Base-by-base conservation (phyloP, 441 rosid genomes). In the Kokia cookei region DNA sequence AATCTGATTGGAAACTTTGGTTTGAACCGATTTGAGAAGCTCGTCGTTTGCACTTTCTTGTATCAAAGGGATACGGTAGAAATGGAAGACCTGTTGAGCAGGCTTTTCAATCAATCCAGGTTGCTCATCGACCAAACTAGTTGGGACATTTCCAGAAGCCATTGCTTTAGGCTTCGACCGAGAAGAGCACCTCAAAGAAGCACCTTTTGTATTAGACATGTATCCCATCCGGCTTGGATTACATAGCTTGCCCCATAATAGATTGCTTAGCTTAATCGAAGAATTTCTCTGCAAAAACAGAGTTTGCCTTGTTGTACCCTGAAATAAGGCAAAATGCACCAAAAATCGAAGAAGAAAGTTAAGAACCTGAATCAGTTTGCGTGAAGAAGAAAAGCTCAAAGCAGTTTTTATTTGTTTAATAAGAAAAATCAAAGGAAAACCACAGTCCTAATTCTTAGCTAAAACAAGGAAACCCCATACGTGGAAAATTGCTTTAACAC, bases 41-140 rank as follows among this genome's bases (percentile, higher is more conserved):
- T 95, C 93, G 2, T 74, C 76, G 6, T 85, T 84, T 32, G 96
- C 96, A 74, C 86, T 84, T 73, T 93, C 93, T 78, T 93, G 96
- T 77, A 95, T 83, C 78, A 91, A 75, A 0, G 99, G 99, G 22
- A 90, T 48, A 0, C 99, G 97, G 65, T 81, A 93, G 47, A 90
- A 95, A 77, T 93, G 96, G 42, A 91, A 69, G 64, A 95, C 85
- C 76, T 87, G 86, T 12, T 79, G 70, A 17, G 85, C 86, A 58
- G 96, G 90, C 53, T 77, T 79, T 70, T 79, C 84, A 61, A 75
- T 76, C 73, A 86, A 83, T 55, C 78, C 70, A 5, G 82, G 73
- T 45, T 80, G 81, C 72, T 87, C 91, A 40, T 66, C 78, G 67
- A 85, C 85, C 24, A 86, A 76, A 60, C 79, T 72, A 50, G 59